Percentiles rank a stretch among this genome's conserved stretches.
These are phyloP conservation scores for Phialophora verrucosa DNA, from an alignment of 2,329 filamentous ascomycete species.

Conservation along the genomic window DNA sequence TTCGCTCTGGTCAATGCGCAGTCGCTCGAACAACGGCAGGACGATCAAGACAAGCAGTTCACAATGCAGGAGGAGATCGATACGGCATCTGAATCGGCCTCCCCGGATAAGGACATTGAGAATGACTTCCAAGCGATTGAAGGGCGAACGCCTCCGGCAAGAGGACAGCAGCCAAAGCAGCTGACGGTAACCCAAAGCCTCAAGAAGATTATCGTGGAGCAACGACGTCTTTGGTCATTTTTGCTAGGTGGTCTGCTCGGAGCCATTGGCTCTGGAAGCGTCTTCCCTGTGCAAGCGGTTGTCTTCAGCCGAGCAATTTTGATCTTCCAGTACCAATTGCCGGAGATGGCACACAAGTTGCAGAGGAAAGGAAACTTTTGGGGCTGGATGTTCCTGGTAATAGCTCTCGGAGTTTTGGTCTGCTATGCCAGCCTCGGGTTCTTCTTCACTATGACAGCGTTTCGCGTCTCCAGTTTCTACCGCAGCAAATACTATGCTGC, in stretches of 20 bases:
- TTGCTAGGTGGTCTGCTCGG: slow-evolving; percentile 50
- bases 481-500: slow-evolving; percentile 63
- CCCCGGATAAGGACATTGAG: not conserved
- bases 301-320: slow-evolving; percentile 82
- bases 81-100: not conserved
- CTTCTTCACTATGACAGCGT: slow-evolving; percentile 61
- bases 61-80: not conserved
- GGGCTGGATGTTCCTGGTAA: slow-evolving; percentile 58
- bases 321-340: slow-evolving; percentile 62
- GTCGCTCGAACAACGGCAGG: not conserved
- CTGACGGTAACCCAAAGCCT: slow-evolving; percentile 34
- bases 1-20: slow-evolving; percentile 74
- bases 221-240: slow-evolving; percentile 35
- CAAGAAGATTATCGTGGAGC: slow-evolving; percentile 23
- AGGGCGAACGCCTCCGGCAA: not conserved
- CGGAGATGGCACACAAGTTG: slow-evolving; percentile 49
- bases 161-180: not conserved
- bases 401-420: too few relatives aligned
- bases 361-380: slow-evolving; percentile 72
- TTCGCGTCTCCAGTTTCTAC: slow-evolving; percentile 31
- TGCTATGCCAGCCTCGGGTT: slow-evolving; percentile 66
- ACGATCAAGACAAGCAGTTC: not conserved
- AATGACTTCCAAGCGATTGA: slow-evolving; percentile 14
- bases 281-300: slow-evolving; percentile 70
- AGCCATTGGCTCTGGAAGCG: slow-evolving; percentile 68